phyloP scores from a whole-genome alignment of 352 stramenopile species.

The Albugo candida region DNA sequence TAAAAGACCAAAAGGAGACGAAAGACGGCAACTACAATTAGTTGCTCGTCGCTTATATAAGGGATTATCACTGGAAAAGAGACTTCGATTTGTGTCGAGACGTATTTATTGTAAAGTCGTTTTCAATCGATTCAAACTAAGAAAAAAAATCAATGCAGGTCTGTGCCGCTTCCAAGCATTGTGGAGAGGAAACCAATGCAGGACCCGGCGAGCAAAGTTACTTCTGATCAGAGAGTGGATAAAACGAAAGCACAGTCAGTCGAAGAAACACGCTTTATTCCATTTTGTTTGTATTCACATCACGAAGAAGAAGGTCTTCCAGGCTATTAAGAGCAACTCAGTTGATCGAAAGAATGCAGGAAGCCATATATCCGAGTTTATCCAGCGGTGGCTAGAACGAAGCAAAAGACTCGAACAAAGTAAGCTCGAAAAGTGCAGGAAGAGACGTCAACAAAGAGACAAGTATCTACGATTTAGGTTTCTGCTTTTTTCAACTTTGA shows the following conservation, averaged over 20 bases:
- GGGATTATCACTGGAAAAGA: too few species aligned
- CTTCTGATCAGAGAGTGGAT: neutral
- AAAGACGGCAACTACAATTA: too few species aligned
- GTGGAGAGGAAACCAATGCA: neutral
- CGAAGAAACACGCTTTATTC: neutral
- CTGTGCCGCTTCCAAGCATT: neutral
- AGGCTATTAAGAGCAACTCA: neutral
- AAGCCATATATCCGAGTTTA: conserved; percentile 1
- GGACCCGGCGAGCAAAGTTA: neutral
- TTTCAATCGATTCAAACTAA: too few species aligned
- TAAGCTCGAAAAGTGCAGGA: neutral
- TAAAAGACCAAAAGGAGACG: too few species aligned
- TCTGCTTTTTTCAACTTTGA: neutral
- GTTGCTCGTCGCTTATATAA: too few species aligned
- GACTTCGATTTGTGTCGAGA: too few species aligned
- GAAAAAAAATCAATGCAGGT: neutral
- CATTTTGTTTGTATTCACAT: neutral
- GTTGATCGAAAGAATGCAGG: neutral
- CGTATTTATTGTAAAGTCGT: too few species aligned
- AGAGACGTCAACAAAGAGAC: conserved; percentile 1
- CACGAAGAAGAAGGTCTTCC: neutral
- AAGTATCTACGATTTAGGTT: neutral
- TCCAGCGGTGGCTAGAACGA: neutral
- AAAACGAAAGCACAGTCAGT: neutral
- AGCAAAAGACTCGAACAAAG: neutral